Base-by-base conservation (phyloP, 768 basidiomycete genomes). In the Boletellus emodensis region DNA sequence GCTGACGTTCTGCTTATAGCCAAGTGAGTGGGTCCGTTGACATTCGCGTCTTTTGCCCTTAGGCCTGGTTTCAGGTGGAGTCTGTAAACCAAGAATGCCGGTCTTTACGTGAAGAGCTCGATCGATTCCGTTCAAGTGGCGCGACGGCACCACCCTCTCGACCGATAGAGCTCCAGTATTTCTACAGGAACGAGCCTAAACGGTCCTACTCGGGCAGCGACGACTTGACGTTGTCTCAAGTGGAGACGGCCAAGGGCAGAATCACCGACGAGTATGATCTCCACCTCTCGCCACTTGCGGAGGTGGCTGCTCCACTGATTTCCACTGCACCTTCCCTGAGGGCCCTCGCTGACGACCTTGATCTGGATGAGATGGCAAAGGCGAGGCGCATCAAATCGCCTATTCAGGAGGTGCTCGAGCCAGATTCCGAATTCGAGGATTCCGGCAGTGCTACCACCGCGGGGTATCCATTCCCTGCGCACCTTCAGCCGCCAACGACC, bases 261-360 rank as follows among this genome's bases (percentile, higher is more conserved):
- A 45, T 53, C 41, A 38, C 60, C 26, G 68, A 67, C 9, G 61
- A 68, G 7, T 41, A 40, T 36, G 58, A 69, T 14, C 53, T 70
- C 37, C 66, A 62, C 43, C 64, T 68, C 11, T 68, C 66, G 10
- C 66, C 66, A 52, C 68, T 68, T 6, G 17, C 44, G 46, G 68
- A 68, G 48, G 44, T 60, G 17, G 26, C 56, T 17, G 58, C 48
- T 17, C 64, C 68, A 1, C 40, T 69, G 53, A 37, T 58, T 32
- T 68, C 66, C 0, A 59, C 66, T 0, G 56, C 65, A 1, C 66
- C 63, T 40, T 66, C 64, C 28, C 52, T 68, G 33, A 58, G 53
- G 47, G 66, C 66, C 9, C 64, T 68, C 33, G 51, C 48, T 17
- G 68, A 68, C 6, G 66, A 68, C 40, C 56, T 24, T 41, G 68